Conservation (phyloP, 2,329 filamentous ascomycete species). For the Boeremia exigua region DNA sequence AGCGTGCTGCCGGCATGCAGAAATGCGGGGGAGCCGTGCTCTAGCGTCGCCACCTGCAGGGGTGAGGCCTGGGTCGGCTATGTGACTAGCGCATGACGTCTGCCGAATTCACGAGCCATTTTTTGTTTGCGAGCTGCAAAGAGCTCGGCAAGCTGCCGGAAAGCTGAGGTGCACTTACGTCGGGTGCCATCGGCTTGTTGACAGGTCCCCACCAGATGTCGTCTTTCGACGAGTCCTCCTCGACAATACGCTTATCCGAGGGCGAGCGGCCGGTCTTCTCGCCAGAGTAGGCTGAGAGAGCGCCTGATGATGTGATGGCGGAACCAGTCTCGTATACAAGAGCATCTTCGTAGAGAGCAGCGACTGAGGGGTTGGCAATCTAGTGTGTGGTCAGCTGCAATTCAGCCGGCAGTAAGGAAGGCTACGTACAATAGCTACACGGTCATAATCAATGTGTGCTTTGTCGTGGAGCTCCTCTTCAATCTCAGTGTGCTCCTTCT, state of each 20-base stretch:
- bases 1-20: constrained; percentile 28
- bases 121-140: constrained; percentile 18
- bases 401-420: not conserved
- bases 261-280: constrained; percentile 98
- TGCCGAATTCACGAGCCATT: constrained; percentile 35
- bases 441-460: constrained; percentile 98
- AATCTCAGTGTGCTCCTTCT: constrained; percentile 90
- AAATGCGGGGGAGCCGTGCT: constrained; percentile 45
- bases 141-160: constrained; percentile 19
- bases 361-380: constrained; percentile 91
- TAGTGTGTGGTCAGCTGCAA: constrained; percentile 39
- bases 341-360: constrained; percentile 98
- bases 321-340: constrained; percentile 97
- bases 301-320: constrained; percentile 94
- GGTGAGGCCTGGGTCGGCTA: constrained; percentile 37
- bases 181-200: constrained; percentile 97
- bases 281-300: constrained; percentile 95
- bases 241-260: constrained; percentile 95
- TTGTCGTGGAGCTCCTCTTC: constrained; percentile 97
- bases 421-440: constrained; percentile 87
- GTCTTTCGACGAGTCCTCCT: constrained; percentile 86
- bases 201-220: constrained; percentile 99
- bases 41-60: constrained; percentile 35
- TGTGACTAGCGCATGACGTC: constrained; percentile 45
- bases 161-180: constrained; percentile 68